These are phyloP conservation scores for Geum urbanum DNA, from an alignment of 306 rosid species.

Conservation along the genomic window DNA sequence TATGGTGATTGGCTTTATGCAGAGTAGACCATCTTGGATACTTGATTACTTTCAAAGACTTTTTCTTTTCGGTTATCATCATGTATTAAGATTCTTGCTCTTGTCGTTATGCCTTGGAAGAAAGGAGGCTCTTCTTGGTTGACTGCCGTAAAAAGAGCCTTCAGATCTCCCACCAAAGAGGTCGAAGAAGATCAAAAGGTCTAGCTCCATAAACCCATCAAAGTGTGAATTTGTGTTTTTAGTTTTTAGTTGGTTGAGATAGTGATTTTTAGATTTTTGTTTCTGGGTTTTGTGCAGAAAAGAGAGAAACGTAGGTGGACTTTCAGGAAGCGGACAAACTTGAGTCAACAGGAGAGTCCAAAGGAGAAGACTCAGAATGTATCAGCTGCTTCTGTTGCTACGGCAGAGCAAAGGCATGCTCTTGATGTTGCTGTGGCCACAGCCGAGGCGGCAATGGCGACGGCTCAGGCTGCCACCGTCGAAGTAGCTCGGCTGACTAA, in stretches of 20 bases:
- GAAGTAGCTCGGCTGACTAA: slow-evolving; percentile 59
- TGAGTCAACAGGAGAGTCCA: slow-evolving; percentile 38
- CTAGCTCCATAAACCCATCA: not conserved
- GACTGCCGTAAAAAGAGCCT: slow-evolving; percentile 96
- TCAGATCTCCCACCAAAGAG: slow-evolving; percentile 89
- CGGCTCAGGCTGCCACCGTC: slow-evolving; percentile 64
- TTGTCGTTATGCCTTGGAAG: slow-evolving; percentile 39
- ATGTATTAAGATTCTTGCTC: slow-evolving; percentile 16
- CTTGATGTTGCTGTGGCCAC: slow-evolving; percentile 73
- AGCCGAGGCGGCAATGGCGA: slow-evolving; percentile 78
- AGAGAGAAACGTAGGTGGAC: slow-evolving; percentile 88
- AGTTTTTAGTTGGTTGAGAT: not conserved
- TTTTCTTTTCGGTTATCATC: slow-evolving; percentile 3
- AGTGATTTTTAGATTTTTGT: not conserved
- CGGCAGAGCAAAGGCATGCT: slow-evolving; percentile 54
- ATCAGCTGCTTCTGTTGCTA: slow-evolving; percentile 11
- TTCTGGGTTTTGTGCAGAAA: slow-evolving; percentile 41
- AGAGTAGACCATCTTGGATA: slow-evolving; percentile 17
- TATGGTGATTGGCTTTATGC: not conserved
- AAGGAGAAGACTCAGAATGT: slow-evolving; percentile 24
- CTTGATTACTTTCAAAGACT: not conserved
- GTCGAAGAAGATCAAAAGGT: slow-evolving; percentile 86
- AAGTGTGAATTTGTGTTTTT: not conserved
- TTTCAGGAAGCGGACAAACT: slow-evolving; percentile 54
- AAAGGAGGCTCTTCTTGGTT: slow-evolving; percentile 85